phyloP scores from a whole-genome alignment of 352 stramenopile species.

The Peronosclerospora sorghi region DNA sequence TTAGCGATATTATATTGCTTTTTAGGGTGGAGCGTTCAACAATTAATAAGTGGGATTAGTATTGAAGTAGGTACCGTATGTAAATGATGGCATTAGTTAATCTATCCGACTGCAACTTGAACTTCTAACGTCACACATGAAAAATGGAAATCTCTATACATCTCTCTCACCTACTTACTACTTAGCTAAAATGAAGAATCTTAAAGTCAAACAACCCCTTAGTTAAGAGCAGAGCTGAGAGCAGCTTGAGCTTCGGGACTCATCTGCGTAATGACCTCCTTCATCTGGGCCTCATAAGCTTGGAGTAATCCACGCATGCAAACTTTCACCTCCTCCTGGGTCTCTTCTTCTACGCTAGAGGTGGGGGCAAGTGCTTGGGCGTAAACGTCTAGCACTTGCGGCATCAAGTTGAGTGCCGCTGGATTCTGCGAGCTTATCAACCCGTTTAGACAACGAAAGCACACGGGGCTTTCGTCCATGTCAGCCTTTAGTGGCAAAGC shows the following conservation, averaged over 20 bases:
- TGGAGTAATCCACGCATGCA: slow-evolving; percentile 56
- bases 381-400: slow-evolving; percentile 73
- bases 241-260: slow-evolving; percentile 55
- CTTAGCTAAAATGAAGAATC: slow-evolving; percentile 20
- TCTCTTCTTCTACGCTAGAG: slow-evolving; percentile 64
- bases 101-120: too few species aligned
- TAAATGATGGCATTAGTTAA: too few species aligned
- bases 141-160: slow-evolving; percentile 24
- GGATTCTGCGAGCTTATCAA: slow-evolving; percentile 87
- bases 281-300: slow-evolving; percentile 69
- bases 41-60: too few species aligned
- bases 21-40: too few species aligned
- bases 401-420: slow-evolving; percentile 51
- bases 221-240: slow-evolving; percentile 48
- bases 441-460: slow-evolving; percentile 91
- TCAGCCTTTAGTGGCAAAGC: slow-evolving; percentile 93
- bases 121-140: too few species aligned
- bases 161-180: slow-evolving; percentile 24
- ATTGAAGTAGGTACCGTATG: too few species aligned
- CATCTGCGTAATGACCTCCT: slow-evolving; percentile 65
- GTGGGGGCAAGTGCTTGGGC: slow-evolving; percentile 49
- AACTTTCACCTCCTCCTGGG: slow-evolving; percentile 57
- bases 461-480: slow-evolving; percentile 92
- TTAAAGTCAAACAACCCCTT: slow-evolving; percentile 10
- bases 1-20: too few species aligned